These are phyloP conservation scores for Botrytis elliptica DNA, from an alignment of 2,329 filamentous ascomycete species.

Conservation along the genomic window DNA sequence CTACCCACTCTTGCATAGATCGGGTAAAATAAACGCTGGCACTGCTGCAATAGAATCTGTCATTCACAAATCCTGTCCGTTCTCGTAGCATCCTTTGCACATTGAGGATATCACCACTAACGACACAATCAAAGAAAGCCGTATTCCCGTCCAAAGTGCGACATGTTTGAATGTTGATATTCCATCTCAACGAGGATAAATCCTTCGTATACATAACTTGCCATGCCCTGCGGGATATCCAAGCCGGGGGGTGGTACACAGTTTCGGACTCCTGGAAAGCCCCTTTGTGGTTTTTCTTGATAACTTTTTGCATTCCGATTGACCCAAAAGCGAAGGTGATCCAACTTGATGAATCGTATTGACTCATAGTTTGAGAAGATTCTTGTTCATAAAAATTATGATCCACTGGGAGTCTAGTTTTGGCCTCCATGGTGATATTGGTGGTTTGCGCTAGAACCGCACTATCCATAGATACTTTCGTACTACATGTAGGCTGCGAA, in stretches of 20 bases:
- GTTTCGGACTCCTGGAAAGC: background rate
- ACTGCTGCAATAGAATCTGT: background rate
- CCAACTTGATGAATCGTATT: background rate
- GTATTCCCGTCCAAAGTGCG: slow-evolving; percentile 1
- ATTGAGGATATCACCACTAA: slow-evolving; percentile 8
- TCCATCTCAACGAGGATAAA: too few species aligned
- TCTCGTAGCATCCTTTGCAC: slow-evolving; percentile 20
- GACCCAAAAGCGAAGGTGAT: background rate
- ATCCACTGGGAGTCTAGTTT: too few species aligned
- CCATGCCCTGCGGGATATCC: slow-evolving; percentile 14
- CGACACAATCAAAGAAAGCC: background rate
- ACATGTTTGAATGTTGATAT: slow-evolving; percentile 5
- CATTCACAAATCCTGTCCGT: slow-evolving; percentile 8
- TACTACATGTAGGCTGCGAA: background rate
- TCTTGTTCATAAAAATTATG: too few species aligned
- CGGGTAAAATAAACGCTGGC: too few species aligned
- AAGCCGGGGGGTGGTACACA: slow-evolving; percentile 20
- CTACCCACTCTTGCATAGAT: too few species aligned
- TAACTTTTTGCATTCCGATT: background rate
- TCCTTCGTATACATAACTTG: too few species aligned
- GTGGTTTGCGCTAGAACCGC: background rate
- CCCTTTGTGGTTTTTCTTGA: background rate
- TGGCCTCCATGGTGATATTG: background rate
- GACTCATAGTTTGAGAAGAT: too few species aligned
- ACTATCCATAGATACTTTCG: background rate